Percentiles rank a stretch among this genome's conserved stretches.
Evolutionary conservation across 176 grass and related monocot species (phyloP).

Genomic region (Oryza meyeriana): DNA sequence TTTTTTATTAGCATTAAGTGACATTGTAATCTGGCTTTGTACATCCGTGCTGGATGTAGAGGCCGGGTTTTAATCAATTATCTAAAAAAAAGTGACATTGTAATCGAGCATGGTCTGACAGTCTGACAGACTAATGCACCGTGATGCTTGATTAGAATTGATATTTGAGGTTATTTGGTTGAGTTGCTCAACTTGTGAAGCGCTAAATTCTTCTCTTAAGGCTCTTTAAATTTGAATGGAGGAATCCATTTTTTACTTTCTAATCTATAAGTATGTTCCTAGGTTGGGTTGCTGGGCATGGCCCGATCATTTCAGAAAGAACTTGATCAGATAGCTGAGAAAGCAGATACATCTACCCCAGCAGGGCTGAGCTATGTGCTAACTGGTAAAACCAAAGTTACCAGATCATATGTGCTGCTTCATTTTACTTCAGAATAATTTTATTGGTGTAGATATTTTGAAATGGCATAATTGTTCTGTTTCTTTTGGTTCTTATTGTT

Average conservation of each 20-base stretch:
- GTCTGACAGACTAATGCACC: not conserved
- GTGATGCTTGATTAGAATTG: not conserved
- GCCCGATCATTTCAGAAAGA: constrained; percentile 95
- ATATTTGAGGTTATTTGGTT: constrained; percentile 2
- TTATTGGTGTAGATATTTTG: not conserved
- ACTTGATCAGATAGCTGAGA: constrained; percentile 92
- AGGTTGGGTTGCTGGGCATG: constrained; percentile 97
- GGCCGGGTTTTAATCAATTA: no score
- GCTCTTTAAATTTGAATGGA: not conserved
- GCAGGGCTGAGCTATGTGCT: constrained; percentile 87
- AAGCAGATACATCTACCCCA: constrained; percentile 89
- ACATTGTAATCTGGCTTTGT: not conserved
- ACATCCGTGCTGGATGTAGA: no score
- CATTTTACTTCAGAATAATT: constrained; percentile 10
- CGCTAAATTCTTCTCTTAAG: not conserved
- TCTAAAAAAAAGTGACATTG: not conserved
- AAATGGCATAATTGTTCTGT: not conserved
- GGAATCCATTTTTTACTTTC: not conserved
- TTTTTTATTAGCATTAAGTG: not conserved
- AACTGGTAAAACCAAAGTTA: constrained; percentile 52
- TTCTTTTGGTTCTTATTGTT: not conserved
- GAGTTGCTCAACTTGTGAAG: not conserved
- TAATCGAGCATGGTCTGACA: not conserved
- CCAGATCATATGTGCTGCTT: not conserved
- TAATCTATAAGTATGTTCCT: constrained; percentile 31